phyloP scores from a whole-genome alignment of 225 moss, liverwort and hornwort genomes.

The Straminergon stramineum region DNA sequence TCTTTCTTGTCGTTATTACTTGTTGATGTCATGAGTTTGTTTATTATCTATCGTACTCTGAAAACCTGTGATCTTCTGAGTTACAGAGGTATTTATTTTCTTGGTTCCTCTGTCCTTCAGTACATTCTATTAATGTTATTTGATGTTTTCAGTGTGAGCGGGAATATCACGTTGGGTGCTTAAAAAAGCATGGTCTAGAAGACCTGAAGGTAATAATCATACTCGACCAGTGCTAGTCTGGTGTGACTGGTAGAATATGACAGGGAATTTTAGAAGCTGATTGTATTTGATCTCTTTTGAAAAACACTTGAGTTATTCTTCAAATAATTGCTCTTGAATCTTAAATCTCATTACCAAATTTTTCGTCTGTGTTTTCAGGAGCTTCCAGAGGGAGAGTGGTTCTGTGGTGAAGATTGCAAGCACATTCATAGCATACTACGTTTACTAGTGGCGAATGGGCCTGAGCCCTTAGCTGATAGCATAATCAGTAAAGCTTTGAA shows the following conservation, averaged over 20 bases:
- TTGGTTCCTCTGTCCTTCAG: background rate
- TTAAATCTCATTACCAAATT: background rate
- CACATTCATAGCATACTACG: slow-evolving; percentile 83
- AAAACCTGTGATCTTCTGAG: background rate
- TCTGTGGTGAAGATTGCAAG: slow-evolving; percentile 86
- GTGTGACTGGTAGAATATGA: background rate
- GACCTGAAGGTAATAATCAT: slow-evolving; percentile 61
- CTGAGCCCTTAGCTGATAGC: slow-evolving; percentile 77
- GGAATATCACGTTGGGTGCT: slow-evolving; percentile 94
- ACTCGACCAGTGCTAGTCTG: background rate
- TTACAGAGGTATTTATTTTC: background rate
- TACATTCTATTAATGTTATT: background rate
- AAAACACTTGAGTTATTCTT: background rate
- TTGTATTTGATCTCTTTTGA: background rate
- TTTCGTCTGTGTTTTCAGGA: slow-evolving; percentile 42
- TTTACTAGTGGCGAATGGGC: slow-evolving; percentile 78
- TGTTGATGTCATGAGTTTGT: background rate
- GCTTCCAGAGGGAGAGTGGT: slow-evolving; percentile 97
- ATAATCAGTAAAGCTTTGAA: slow-evolving; percentile 75
- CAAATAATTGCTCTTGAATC: background rate
- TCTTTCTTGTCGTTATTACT: background rate
- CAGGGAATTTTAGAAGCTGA: background rate
- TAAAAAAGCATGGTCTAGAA: slow-evolving; percentile 85
- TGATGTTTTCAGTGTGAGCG: slow-evolving; percentile 72
- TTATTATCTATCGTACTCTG: background rate